A percentile compares a stretch with the other conserved stretches of the same genome.
Evolutionary conservation across 192 early-diverging fungal genomes (phyloP).

Genomic region (Coemansia sp.): DNA sequence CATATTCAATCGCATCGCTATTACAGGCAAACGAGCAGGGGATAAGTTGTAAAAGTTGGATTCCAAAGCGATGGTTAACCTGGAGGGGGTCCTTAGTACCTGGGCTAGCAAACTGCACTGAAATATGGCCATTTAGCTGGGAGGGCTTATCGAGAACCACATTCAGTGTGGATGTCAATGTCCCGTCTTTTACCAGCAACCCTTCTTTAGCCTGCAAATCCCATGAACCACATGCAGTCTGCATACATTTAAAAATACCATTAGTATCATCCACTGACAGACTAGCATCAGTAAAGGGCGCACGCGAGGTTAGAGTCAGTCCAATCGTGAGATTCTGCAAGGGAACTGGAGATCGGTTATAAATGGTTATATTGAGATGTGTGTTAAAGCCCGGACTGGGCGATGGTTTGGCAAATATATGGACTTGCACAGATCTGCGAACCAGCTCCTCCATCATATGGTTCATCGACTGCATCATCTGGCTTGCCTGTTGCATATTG

Average conservation of each 20-base stretch:
- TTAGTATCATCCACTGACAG: too few species aligned
- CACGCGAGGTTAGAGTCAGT: conserved; percentile 17
- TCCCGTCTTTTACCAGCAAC: conserved; percentile 3
- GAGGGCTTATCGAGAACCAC: conserved; percentile 7
- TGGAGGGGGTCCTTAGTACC: conserved; percentile 31
- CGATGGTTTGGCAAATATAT: conserved; percentile 23
- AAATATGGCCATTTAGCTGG: conserved; percentile 30
- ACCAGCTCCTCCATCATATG: conserved; percentile 53
- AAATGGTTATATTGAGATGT: conserved; percentile 7
- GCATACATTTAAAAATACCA: not conserved
- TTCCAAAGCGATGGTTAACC: conserved; percentile 31
- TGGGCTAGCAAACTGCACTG: conserved; percentile 35
- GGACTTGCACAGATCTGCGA: conserved; percentile 26
- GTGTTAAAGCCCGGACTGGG: not conserved
- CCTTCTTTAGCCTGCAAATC: not conserved
- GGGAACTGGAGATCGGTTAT: conserved; percentile 40
- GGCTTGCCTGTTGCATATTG: conserved; percentile 49
- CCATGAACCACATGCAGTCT: not conserved
- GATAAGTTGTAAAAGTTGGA: conserved; percentile 29
- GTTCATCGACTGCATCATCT: conserved; percentile 51
- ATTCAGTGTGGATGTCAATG: not conserved
- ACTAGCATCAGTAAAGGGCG: not conserved
- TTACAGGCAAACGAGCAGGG: conserved; percentile 9
- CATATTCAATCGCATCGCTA: not conserved
- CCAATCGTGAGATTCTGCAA: conserved; percentile 7